phyloP scores from a whole-genome alignment of 768 basidiomycete species.

The Mycena crocata region DNA sequence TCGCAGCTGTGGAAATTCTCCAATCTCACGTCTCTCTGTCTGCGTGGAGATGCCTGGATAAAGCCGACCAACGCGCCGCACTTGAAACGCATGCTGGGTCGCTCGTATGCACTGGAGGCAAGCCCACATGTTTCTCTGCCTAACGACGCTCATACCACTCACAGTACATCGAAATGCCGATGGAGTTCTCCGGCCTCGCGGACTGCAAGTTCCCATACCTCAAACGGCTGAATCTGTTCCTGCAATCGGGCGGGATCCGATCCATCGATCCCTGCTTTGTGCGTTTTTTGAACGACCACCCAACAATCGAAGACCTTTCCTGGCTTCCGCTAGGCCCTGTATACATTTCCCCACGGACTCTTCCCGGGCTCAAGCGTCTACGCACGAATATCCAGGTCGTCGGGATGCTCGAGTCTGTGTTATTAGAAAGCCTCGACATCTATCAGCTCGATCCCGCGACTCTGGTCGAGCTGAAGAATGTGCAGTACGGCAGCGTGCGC shows the following conservation, averaged over 20 bases:
- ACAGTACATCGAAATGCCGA: conserved; percentile 59
- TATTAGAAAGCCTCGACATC: conserved; percentile 52
- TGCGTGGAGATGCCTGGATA: conserved; percentile 46
- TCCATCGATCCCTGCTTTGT: conserved; percentile 49
- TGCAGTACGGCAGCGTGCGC: conserved; percentile 45
- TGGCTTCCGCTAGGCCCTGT: conserved; percentile 57
- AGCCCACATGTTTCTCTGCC: neutral
- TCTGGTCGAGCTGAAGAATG: conserved; percentile 43
- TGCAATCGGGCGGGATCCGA: conserved; percentile 53
- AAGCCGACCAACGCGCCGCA: conserved; percentile 37
- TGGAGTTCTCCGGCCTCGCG: conserved; percentile 53
- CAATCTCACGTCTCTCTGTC: conserved; percentile 41
- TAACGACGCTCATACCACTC: neutral
- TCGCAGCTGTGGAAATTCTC: conserved; percentile 46
- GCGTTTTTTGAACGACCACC: conserved; percentile 58
- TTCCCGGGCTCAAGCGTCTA: conserved; percentile 56
- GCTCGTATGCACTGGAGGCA: conserved; percentile 45
- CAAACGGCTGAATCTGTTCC: conserved; percentile 52
- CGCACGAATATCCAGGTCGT: conserved; percentile 49
- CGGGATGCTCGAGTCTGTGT: conserved; percentile 48
- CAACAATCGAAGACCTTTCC: conserved; percentile 56
- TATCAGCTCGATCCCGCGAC: conserved; percentile 42
- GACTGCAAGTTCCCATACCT: conserved; percentile 54
- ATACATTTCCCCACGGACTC: conserved; percentile 45
- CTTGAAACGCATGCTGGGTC: conserved; percentile 43